Base-by-base conservation (phyloP, 2,329 filamentous ascomycete species). In the Talaromyces sp. region DNA sequence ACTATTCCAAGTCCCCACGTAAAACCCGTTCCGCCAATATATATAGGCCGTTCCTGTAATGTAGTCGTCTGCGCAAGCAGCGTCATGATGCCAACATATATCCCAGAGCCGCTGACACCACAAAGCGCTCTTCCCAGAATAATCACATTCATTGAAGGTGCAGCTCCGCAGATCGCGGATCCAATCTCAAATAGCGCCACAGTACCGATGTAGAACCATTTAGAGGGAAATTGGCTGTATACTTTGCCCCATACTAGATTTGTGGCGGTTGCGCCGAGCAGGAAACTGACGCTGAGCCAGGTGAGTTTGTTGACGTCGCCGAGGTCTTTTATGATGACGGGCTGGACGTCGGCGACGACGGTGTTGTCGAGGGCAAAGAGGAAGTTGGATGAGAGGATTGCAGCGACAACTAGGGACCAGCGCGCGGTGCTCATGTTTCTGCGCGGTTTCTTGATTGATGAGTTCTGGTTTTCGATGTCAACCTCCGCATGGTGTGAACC, bases 311-410 rank as follows among this genome's bases (percentile, higher is more conserved):
- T 69, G 41, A 81, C 67, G 9, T 74, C 65, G 14, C 74, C 69
- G 33, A 82, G 78, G 0, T 69, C 63, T 22, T 74, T 67, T 16
- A 81, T 70, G n/a, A 82, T 77, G 27, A 72, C 70, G 2, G 78
- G 76, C 62, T 83, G 79, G 4, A 80, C 77, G 66, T 81, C 81
- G 3, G 83, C 76, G 50, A 81, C 73, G 5, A 84, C 82, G 2
- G 83, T 84, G 0, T 83, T 84, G 2, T 75, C 73, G 10, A 74
- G 66, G n/a, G 68, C 68, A 56, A 63, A 73, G 33, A 72, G 43
- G 67, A 31, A 62, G 56, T 19, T 54, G 22, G 33, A 47, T 4
- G 43, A 47, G 43, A 47, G 43, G 43, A 47, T 47, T 11, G 43
- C 43, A 11, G 43, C 43, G 43, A 47, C 43, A 19, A 47, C 43